Conservation (phyloP, 306 rosid species). For the Dalbergia cultrata region DNA sequence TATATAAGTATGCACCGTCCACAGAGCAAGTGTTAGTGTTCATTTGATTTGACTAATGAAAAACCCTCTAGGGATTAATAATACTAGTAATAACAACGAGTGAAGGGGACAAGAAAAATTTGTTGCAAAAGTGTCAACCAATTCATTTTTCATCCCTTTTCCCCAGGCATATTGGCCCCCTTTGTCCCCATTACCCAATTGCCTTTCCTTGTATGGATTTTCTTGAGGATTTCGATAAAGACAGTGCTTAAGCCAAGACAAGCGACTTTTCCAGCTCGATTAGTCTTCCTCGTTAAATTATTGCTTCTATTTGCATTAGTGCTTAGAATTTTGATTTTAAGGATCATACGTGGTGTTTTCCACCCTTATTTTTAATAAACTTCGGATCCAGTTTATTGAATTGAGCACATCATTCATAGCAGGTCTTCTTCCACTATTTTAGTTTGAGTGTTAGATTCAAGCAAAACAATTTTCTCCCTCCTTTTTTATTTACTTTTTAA, state of each 20-base stretch:
- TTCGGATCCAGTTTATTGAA: neutral
- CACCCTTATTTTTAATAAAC: neutral
- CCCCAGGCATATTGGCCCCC: conserved; percentile 29
- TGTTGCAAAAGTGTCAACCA: conserved; percentile 35
- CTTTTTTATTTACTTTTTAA: too few species aligned
- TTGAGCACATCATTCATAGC: neutral
- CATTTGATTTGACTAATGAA: conserved; percentile 45
- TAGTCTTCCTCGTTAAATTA: neutral
- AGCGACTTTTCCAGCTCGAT: conserved; percentile 41
- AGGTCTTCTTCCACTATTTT: neutral
- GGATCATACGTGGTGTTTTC: neutral
- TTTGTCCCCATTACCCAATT: conserved; percentile 26
- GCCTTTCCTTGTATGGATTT: conserved; percentile 41
- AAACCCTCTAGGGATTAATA: neutral
- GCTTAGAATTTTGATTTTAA: neutral
- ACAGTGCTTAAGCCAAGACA: conserved; percentile 47
- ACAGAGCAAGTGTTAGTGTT: neutral
- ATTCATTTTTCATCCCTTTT: conserved; percentile 20
- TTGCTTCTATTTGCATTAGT: neutral
- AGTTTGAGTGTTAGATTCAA: neutral
- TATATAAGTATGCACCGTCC: conserved; percentile 11
- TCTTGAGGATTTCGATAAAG: conserved; percentile 49
- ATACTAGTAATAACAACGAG: neutral
- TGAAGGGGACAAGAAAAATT: conserved; percentile 20
- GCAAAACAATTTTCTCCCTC: neutral